These are phyloP conservation scores for Spergularia marina DNA, from an alignment of 148 eudicot species.

Conservation along the genomic window DNA sequence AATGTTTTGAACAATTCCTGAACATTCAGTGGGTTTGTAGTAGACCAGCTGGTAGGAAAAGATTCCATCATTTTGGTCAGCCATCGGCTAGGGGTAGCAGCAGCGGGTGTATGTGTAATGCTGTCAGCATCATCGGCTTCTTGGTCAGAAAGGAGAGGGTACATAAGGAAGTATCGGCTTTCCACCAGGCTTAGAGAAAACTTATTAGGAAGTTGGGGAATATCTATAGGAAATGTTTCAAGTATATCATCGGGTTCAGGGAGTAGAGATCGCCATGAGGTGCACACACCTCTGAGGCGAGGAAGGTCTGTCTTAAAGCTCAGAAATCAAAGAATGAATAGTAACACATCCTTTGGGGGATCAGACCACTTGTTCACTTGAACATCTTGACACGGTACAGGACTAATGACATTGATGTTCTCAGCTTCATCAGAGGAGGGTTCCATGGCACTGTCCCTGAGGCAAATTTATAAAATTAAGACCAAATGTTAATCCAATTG, in stretches of 20 bases:
- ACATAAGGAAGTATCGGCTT: not conserved
- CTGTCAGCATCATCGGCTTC: too few species aligned
- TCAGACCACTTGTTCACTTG: conserved; percentile 6
- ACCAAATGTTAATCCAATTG: too few species aligned
- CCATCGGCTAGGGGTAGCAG: not conserved
- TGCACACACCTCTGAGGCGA: conserved; percentile 12
- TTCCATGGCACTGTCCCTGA: too few species aligned
- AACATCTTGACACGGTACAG: too few species aligned
- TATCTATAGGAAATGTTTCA: not conserved
- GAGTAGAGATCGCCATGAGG: conserved; percentile 4
- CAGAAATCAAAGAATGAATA: not conserved
- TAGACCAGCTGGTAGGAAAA: not conserved
- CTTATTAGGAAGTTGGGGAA: not conserved
- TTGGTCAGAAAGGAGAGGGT: not conserved
- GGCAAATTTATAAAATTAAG: too few species aligned
- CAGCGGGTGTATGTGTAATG: not conserved
- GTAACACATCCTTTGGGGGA: conserved; percentile 1
- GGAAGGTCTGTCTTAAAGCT: not conserved
- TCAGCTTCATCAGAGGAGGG: too few species aligned
- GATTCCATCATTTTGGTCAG: not conserved
- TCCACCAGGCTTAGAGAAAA: not conserved
- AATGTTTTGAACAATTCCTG: not conserved
- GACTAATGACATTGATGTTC: too few species aligned
- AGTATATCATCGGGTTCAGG: not conserved
- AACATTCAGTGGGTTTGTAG: conserved; percentile 1